phyloP scores from a whole-genome alignment of 192 early-diverging fungal species.

The Chytriomyces sp. region DNA sequence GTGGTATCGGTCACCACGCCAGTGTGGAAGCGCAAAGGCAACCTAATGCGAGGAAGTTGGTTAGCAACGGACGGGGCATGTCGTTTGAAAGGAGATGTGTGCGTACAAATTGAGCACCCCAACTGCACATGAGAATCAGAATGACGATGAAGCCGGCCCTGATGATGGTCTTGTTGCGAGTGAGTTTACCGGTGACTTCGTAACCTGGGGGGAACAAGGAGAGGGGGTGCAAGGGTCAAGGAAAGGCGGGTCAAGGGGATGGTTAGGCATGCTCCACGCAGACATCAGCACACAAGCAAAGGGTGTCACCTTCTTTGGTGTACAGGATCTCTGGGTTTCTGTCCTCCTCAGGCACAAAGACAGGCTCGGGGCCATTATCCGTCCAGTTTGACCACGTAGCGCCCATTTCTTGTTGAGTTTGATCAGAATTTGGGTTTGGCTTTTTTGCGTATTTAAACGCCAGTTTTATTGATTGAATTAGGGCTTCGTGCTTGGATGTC shows the following conservation, averaged over 20 bases:
- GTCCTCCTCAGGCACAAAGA: no score
- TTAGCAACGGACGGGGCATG: no score
- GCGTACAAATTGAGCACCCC: neutral
- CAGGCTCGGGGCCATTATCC: no score
- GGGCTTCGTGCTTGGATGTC: no score
- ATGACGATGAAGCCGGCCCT: neutral
- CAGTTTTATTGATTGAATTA: neutral
- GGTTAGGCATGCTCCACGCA: neutral
- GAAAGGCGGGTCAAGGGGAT: no score
- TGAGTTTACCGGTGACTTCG: neutral
- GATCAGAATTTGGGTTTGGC: no score
- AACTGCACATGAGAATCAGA: neutral
- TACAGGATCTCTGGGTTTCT: no score
- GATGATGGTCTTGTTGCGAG: neutral
- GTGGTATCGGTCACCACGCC: slow-evolving; percentile 27
- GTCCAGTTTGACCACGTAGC: neutral
- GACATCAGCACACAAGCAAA: neutral
- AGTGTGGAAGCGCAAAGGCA: neutral
- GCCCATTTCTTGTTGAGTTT: no score
- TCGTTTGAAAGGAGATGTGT: no score
- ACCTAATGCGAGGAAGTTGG: neutral
- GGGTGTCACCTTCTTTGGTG: neutral
- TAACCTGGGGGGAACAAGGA: neutral
- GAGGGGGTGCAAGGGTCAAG: no score
- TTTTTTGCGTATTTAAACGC: neutral